A percentile compares a stretch with the other conserved stretches of the same genome.
These are phyloP conservation scores for Pisolithus thermaeus DNA, from an alignment of 1,284 basidiomycete species.

Conservation along the genomic window DNA sequence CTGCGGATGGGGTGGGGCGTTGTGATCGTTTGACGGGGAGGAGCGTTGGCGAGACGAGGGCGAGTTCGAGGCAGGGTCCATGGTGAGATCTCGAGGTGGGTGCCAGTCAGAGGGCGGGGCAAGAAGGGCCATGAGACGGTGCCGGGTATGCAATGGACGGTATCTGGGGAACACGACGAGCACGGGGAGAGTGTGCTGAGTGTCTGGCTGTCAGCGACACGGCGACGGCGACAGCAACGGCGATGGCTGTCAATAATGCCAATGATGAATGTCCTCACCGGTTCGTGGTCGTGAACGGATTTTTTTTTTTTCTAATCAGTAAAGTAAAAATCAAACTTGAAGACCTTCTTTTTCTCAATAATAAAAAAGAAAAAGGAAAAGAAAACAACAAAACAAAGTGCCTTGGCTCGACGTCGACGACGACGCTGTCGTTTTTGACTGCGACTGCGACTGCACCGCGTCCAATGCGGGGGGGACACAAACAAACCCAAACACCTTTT, in stretches of 20 bases:
- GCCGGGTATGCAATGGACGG: background rate
- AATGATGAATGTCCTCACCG: no score
- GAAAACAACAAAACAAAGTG: no score
- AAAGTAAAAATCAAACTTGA: no score
- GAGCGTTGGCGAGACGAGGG: constrained; percentile 48
- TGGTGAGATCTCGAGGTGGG: constrained; percentile 51
- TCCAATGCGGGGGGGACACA: background rate
- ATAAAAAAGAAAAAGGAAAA: no score
- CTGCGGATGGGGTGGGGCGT: constrained; percentile 26
- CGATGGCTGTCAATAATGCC: no score
- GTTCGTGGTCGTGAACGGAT: no score
- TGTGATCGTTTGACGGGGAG: constrained; percentile 48
- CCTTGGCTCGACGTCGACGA: background rate
- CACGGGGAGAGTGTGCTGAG: no score
- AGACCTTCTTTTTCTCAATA: no score
- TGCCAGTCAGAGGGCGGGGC: constrained; percentile 63
- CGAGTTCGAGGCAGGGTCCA: constrained; percentile 45
- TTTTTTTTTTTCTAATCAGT: no score
- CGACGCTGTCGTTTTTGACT: background rate
- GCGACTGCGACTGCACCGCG: background rate
- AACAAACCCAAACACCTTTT: background rate
- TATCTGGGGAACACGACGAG: no score
- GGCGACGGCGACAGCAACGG: no score
- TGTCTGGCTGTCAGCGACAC: no score
- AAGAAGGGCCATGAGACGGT: constrained; percentile 65